Evolutionary conservation across 176 grass and related monocot genomes (phyloP).

Genomic region (Paspalum notatum): DNA sequence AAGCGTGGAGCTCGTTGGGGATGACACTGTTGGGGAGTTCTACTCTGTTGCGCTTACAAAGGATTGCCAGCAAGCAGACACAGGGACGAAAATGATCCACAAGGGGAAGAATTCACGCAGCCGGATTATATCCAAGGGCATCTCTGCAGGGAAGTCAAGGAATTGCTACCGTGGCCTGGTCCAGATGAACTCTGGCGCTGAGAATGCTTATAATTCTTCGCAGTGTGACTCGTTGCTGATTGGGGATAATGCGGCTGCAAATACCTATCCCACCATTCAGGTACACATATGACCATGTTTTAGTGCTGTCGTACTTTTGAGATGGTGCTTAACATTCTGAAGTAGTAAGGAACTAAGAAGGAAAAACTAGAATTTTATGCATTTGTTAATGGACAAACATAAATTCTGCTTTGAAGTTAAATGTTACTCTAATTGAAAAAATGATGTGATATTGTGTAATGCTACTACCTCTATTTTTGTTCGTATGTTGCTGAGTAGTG

Average conservation of each 20-base stretch:
- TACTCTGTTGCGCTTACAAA: constrained; percentile 94
- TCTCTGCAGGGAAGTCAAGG: constrained; percentile 93
- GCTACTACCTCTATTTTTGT: too few species aligned
- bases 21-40: constrained; percentile 87
- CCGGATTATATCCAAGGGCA: constrained; percentile 92
- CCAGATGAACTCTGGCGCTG: constrained; percentile 69
- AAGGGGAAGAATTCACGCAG: constrained; percentile 87
- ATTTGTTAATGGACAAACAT: neutral
- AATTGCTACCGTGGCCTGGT: constrained; percentile 97
- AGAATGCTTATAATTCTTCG: constrained; percentile 88
- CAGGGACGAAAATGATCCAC: constrained; percentile 96
- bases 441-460: neutral
- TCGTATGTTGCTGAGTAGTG: too few species aligned
- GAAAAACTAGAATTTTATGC: neutral
- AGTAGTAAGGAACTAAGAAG: constrained; percentile 5
- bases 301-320: neutral
- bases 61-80: constrained; percentile 94
- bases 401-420: constrained; percentile 4
- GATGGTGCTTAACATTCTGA: neutral
- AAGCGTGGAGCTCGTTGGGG: constrained; percentile 78
- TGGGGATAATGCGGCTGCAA: constrained; percentile 90
- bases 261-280: constrained; percentile 96
- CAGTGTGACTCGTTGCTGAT: constrained; percentile 99
- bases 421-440: neutral
- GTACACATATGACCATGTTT: constrained; percentile 36